Evolutionary conservation across 2,329 filamentous ascomycete species (phyloP).

Genomic region (Colletotrichum liaoningense): DNA sequence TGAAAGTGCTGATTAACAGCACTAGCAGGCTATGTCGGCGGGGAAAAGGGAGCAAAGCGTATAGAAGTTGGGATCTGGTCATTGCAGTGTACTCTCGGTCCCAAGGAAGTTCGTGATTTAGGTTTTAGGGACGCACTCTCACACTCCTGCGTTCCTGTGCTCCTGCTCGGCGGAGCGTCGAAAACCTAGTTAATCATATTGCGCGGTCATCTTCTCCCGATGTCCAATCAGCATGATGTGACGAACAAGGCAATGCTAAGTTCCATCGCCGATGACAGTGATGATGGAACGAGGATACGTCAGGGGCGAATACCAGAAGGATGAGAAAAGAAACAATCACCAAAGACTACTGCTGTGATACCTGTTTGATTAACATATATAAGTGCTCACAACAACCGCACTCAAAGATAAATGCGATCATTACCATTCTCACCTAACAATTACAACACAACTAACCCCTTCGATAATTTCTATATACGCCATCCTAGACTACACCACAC

Average conservation of each 20-base stretch:
- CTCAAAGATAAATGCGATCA: not conserved
- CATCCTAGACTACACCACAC: not conserved
- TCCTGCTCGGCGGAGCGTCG: not conserved
- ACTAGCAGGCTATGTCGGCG: not conserved
- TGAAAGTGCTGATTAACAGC: constrained; percentile 1
- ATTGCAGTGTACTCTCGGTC: not conserved
- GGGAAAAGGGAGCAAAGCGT: not conserved
- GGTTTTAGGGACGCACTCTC: not conserved
- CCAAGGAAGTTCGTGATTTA: not conserved
- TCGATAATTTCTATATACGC: not conserved
- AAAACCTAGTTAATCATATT: constrained; percentile 17
- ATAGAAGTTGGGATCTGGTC: not conserved
- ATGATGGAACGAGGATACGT: not conserved
- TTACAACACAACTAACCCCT: not conserved
- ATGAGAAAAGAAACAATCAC: not conserved
- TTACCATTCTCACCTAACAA: not conserved
- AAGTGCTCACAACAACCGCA: not conserved
- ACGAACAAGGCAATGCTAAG: not conserved
- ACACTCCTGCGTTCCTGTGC: constrained; percentile 6
- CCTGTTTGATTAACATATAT: not conserved
- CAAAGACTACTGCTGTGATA: not conserved
- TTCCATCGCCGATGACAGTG: not conserved
- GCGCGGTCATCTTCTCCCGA: not conserved
- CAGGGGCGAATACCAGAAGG: not conserved
- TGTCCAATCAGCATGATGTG: not conserved